Conservation (phyloP, 805 yeast species). For the Yarrowia deformans region DNA sequence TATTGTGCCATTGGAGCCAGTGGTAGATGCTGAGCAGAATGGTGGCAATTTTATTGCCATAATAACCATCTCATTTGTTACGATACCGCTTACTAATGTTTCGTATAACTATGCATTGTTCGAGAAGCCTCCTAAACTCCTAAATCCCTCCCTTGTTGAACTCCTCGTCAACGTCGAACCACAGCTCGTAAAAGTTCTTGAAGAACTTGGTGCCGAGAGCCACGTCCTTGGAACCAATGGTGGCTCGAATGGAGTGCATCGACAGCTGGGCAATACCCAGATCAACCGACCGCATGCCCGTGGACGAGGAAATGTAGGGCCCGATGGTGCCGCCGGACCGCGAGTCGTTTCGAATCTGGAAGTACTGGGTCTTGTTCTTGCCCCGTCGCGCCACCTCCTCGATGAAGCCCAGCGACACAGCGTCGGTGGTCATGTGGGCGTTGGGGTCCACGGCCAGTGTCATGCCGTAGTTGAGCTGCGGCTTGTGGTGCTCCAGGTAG, state of each 20-base stretch:
- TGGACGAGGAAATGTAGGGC: constrained; percentile 55
- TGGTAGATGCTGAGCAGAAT: too few relatives aligned
- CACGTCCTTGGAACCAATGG: constrained; percentile 76
- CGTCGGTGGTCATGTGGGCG: constrained; percentile 82
- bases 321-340: constrained; percentile 91
- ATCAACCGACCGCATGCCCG: constrained; percentile 62
- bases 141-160: constrained; percentile 43
- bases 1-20: too few relatives aligned
- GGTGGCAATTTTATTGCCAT: too few relatives aligned
- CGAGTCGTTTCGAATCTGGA: constrained; percentile 83
- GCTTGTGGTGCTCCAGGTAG: constrained; percentile 76
- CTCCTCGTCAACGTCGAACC: constrained; percentile 59
- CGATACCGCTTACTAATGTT: too few relatives aligned
- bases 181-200: constrained; percentile 67
- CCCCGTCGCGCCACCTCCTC: constrained; percentile 72
- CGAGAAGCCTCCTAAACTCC: not conserved
- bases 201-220: constrained; percentile 75
- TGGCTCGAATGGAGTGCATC: constrained; percentile 87
- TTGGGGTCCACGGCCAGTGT: constrained; percentile 74
- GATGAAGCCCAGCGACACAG: constrained; percentile 70
- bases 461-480: constrained; percentile 78
- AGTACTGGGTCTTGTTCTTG: constrained; percentile 71
- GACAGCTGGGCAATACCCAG: constrained; percentile 83
- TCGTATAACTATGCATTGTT: not conserved
- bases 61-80: too few relatives aligned